phyloP scores from a whole-genome alignment of 371 early-diverging fungal genomes.

The Haplosporangium sp. region DNA sequence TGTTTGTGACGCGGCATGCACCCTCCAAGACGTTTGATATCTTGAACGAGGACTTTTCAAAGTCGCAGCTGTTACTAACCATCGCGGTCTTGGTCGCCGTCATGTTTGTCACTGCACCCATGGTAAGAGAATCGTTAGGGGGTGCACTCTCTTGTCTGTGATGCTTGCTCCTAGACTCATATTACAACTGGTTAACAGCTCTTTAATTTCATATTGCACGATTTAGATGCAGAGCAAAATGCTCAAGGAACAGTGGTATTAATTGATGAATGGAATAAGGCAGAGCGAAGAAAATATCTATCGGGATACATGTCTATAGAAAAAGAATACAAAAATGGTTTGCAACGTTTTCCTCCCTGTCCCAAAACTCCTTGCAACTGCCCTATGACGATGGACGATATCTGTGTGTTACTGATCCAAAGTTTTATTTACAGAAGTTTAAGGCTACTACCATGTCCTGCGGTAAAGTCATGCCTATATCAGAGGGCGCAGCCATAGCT shows the following conservation, averaged over 20 bases:
- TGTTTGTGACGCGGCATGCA: slow-evolving; percentile 83
- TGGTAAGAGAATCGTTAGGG: slow-evolving; percentile 60
- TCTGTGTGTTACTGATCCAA: too few relatives aligned
- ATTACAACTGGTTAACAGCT: not conserved
- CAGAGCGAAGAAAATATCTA: not conserved
- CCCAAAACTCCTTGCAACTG: too few relatives aligned
- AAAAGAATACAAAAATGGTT: too few relatives aligned
- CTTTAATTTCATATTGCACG: not conserved
- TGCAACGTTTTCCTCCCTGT: too few relatives aligned
- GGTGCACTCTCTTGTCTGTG: not conserved
- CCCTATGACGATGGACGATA: too few relatives aligned
- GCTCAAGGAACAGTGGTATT: slow-evolving; percentile 46
- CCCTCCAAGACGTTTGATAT: slow-evolving; percentile 95
- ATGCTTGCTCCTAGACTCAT: not conserved
- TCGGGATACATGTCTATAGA: too few relatives aligned
- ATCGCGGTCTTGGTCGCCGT: slow-evolving; percentile 80
- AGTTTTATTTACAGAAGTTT: too few relatives aligned
- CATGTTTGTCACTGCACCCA: slow-evolving; percentile 74
- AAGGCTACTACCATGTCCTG: too few relatives aligned
- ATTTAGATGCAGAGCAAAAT: slow-evolving; percentile 39
- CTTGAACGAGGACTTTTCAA: slow-evolving; percentile 91
- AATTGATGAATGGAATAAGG: not conserved
- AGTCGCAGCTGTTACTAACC: slow-evolving; percentile 82
- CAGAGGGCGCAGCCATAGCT: too few relatives aligned
- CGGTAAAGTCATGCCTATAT: too few relatives aligned